These are phyloP conservation scores for Candida krabiensis DNA, from an alignment of 805 yeast species.

Conservation along the genomic window DNA sequence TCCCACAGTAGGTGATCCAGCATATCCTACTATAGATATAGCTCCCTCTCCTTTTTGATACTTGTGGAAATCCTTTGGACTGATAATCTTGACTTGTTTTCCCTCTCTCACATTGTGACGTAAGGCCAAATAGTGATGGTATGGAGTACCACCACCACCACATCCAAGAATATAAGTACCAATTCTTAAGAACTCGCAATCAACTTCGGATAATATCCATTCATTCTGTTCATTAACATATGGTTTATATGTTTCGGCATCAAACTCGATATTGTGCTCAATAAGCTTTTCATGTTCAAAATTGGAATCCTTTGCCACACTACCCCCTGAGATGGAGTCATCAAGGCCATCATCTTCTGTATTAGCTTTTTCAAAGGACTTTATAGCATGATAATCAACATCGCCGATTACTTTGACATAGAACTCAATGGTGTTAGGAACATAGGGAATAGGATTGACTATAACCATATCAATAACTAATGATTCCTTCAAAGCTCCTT, in stretches of 20 bases:
- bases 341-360: background rate
- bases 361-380: background rate
- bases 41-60: conserved; percentile 24
- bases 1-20: conserved; percentile 47
- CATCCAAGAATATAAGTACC: conserved; percentile 46
- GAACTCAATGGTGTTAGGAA: conserved; percentile 32
- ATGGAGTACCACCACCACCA: conserved; percentile 51
- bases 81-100: conserved; percentile 32
- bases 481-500: conserved; percentile 25
- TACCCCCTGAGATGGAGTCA: background rate
- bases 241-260: conserved; percentile 33
- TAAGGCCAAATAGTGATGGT: conserved; percentile 34
- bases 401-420: conserved; percentile 42
- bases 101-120: conserved; percentile 35
- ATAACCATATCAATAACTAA: conserved; percentile 22
- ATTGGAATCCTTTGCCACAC: background rate
- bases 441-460: conserved; percentile 31
- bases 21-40: conserved; percentile 33
- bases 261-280: conserved; percentile 12
- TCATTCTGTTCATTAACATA: conserved; percentile 24
- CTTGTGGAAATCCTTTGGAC: conserved; percentile 27
- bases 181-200: conserved; percentile 39
- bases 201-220: conserved; percentile 41
- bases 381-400: conserved; percentile 34
- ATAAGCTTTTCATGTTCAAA: conserved; percentile 6